Conservation (phyloP, 176 grass and related monocot species). For the Tillandsia leiboldiana region DNA sequence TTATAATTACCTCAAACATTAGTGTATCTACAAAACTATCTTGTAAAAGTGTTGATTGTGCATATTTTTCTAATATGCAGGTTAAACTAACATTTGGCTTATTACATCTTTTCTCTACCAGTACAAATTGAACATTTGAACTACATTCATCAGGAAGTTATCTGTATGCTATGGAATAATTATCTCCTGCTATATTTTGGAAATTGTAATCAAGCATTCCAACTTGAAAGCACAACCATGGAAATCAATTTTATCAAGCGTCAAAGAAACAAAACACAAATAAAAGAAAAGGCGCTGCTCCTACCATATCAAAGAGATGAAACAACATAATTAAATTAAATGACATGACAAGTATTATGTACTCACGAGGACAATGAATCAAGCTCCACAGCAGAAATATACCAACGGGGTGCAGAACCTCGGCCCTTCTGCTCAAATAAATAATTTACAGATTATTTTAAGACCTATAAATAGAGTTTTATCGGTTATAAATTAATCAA, state of each 20-base stretch:
- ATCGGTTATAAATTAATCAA: not conserved
- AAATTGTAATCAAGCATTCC: not conserved
- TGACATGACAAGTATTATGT: constrained; percentile 11
- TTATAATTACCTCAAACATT: no score
- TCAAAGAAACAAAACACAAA: not conserved
- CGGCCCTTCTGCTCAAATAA: constrained; percentile 63
- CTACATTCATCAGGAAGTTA: not conserved
- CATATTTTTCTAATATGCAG: not conserved
- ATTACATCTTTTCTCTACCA: not conserved
- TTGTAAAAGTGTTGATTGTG: not conserved
- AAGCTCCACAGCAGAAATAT: constrained; percentile 62
- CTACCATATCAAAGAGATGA: constrained; percentile 1
- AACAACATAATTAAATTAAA: constrained; percentile 6
- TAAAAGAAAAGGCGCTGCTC: not conserved
- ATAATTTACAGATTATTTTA: constrained; percentile 22
- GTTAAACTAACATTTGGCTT: not conserved
- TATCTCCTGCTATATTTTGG: not conserved
- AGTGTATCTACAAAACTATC: no score
- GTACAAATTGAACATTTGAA: not conserved
- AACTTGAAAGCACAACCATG: not conserved
- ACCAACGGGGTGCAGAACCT: constrained; percentile 66
- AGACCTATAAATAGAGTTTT: not conserved
- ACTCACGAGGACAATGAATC: constrained; percentile 79
- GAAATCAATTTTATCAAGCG: not conserved
- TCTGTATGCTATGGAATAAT: not conserved